Evolutionary conservation across 257 asterid genomes (phyloP), one percentile per base, ranked within the genome.

Genomic region (Pogostemon cablin): DNA sequence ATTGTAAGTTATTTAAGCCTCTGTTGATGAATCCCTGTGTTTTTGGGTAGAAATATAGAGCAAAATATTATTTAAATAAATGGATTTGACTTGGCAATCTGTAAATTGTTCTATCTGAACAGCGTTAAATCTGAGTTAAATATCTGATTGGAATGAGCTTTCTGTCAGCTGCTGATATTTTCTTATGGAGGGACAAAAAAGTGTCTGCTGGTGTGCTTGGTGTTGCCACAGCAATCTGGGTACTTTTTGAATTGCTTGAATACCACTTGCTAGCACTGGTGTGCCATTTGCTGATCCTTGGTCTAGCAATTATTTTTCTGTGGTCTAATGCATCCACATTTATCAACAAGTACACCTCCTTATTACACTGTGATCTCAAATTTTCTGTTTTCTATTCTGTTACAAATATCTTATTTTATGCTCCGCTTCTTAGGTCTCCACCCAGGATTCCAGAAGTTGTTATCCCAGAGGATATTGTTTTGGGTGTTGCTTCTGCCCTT

Each of bases 121-220:
- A 8, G 44, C 25, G 25, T 6, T 8, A 17, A 6, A 54, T 10
- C 25, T 54, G 60, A 58, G 53, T 41, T 34, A 37, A 25, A 25
- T 12, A 39, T 54, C 75, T 81, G 53, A 78, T 12, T 9, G 49
- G 60, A 8, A 56, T 57, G 74, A 9, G 8, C 71, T 70, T 70
- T 74, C 25, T 38, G 53, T 67, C 89, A 91, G 97, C 96, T 78
- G 97, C 97, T 78, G 92, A 88, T 75, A 79, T 91, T 77, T 85
- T 87, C 72, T 75, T 91, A 12, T 91, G 97, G 97, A 85, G 90
- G 81, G 89, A 91, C 82, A 86, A 88, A 87, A 88, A 88, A 80
- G 73, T 84, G 72, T 72, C 97, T 62, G 90, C 83, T 72, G 84
- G 87, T 3, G 96, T 90, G 75, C 84, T 90, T 71, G 95, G 97